Evolutionary conservation across 1,284 basidiomycete genomes (phyloP).

Genomic region (Puccinia polysora): DNA sequence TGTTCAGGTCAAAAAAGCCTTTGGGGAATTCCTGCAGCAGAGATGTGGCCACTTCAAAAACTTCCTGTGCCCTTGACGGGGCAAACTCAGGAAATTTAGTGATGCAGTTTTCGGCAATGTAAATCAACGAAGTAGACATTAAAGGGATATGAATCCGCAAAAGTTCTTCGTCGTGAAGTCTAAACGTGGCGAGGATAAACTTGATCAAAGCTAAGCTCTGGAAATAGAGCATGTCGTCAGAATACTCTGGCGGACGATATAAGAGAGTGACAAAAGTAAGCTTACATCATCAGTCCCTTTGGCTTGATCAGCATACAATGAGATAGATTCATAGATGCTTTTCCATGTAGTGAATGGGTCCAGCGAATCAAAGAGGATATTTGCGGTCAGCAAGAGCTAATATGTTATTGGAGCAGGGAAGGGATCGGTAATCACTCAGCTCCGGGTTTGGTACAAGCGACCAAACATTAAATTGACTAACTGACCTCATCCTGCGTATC

Average conservation of each 20-base stretch:
- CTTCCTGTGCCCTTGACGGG: not conserved
- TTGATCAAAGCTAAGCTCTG: conserved; percentile 54
- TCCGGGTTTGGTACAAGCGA: not conserved
- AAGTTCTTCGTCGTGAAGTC: conserved; percentile 73
- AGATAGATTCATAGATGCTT: conserved; percentile 60
- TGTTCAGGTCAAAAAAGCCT: conserved; percentile 10
- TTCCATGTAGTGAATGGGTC: conserved; percentile 86
- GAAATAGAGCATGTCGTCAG: conserved; percentile 57
- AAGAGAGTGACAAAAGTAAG: conserved; percentile 47
- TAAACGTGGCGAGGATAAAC: conserved; percentile 69
- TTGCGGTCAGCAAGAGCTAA: conserved; percentile 75
- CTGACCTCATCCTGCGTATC: conserved; percentile 65
- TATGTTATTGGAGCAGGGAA: not conserved
- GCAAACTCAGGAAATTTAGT: conserved; percentile 47
- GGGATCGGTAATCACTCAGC: not conserved
- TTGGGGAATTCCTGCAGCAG: conserved; percentile 22
- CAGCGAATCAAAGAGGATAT: conserved; percentile 83
- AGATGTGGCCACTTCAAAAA: conserved; percentile 26
- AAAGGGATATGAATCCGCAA: conserved; percentile 73
- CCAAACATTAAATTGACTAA: conserved; percentile 32
- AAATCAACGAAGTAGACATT: conserved; percentile 64
- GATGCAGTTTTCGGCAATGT: conserved; percentile 60
- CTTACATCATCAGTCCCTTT: conserved; percentile 56
- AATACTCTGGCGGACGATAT: not conserved
- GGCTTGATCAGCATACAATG: conserved; percentile 48